Base-by-base conservation (phyloP, 169 alveolate species). In the Plasmodium inui region DNA sequence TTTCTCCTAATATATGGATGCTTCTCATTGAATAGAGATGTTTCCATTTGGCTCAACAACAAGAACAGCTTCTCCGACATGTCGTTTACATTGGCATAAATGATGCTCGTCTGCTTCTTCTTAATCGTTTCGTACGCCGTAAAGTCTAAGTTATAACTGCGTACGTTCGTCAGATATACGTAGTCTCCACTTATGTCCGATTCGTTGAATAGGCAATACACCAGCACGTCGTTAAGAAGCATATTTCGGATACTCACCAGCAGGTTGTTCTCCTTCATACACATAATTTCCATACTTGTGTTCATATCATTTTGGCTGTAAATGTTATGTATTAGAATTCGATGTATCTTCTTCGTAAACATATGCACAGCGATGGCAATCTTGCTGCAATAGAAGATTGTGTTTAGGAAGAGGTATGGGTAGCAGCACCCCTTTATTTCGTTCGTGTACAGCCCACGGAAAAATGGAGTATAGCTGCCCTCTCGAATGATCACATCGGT, bases 1-100 rank as follows among this genome's bases (percentile, higher is more conserved):
- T 91, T 91, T 72, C 95, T 91, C 76, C 95, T 80, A 3, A 91
- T 78, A 41, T 91, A 91, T 2, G 95, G 95, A 91, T 91, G 95
- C 72, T 91, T 91, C 8, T 82, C 84, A 50, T 70, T 34, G 34
- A 91, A 91, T 12, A 91, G 17, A 0, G 72, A 17, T 10, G 95
- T 82, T 71, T 82, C 95, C 85, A 91, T 72, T 82, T 70, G 92
- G 17, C 84, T 91, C 83, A 91, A 50, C 3, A 82, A n/a, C 76
- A 81, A 55, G 39, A 91, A 91, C 7, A 91, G 67, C 57, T 82
- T 91, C 74, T 91, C 76, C 4, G 91, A 82, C 1, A 81, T 53
- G 76, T 91, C 95, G 30, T 89, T 89, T 10, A 89, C 39, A 22
- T 22, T 44, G 19, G 83, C 74, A 46, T 91, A 91, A 26, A 91